phyloP scores from a whole-genome alignment of 192 early-diverging fungal genomes.

The Coemansia sp. region DNA sequence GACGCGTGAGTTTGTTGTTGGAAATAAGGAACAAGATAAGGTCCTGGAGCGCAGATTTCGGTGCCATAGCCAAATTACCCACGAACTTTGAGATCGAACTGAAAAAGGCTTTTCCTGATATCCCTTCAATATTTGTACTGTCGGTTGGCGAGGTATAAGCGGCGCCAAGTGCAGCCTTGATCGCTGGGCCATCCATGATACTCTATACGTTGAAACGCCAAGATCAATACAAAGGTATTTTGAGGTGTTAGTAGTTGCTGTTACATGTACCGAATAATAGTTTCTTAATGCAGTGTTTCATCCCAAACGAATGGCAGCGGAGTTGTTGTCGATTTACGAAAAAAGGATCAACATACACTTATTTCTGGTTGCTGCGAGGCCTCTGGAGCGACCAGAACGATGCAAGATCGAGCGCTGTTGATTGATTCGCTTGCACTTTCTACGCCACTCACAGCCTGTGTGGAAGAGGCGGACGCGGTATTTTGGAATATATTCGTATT shows the following conservation, averaged over 20 bases:
- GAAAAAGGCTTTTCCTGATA: not conserved
- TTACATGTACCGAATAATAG: no score
- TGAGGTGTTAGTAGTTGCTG: no score
- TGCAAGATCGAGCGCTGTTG: constrained; percentile 23
- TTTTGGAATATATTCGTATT: not conserved
- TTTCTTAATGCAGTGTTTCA: no score
- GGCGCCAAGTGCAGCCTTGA: not conserved
- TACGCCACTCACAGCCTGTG: not conserved
- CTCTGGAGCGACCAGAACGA: constrained; percentile 25
- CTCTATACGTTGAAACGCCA: not conserved
- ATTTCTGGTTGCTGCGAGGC: constrained; percentile 8
- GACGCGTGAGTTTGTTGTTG: constrained; percentile 12
- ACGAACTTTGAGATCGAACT: constrained; percentile 31
- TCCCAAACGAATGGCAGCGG: no score
- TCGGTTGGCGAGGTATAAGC: not conserved
- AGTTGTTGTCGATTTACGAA: no score
- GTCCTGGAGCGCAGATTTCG: constrained; percentile 4
- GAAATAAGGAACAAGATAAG: constrained; percentile 15
- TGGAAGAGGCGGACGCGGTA: not conserved
- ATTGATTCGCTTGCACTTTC: constrained; percentile 7
- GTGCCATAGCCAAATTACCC: constrained; percentile 17
- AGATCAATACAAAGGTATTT: no score
- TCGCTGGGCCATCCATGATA: constrained; percentile 7
- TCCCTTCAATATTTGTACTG: not conserved
- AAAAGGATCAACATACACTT: not conserved